Base-by-base conservation (phyloP, 306 rosid species). In the Ormosia emarginata region DNA sequence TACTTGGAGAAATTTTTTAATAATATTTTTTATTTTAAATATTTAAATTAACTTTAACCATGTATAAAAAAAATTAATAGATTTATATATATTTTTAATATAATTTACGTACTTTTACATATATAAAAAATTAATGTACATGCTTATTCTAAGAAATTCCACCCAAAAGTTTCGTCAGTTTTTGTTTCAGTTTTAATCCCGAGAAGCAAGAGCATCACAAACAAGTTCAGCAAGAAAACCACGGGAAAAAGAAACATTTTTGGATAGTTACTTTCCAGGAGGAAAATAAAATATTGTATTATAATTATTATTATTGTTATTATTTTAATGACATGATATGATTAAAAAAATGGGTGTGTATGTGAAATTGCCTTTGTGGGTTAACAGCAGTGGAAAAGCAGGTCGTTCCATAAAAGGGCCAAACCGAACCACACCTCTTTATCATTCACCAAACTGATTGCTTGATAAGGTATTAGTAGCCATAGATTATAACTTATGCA, bases 351-450 rank as follows among this genome's bases (percentile, higher is more conserved):
- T 15, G 4, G 6, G 4, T 56, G 67, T 59, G 37, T 59, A 56
- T 74, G 78, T 46, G 65, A 75, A 75, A 58, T 65, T 77, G 83
- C 29, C 8, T 52, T 37, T 41, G 67, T 57, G 79, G 82, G 63
- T 71, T 84, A 15, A 50, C 32, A 85, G 71, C 62, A 81, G 83
- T 69, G 62, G 73, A 69, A 81, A 81, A 55, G 66, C 63, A 62
- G 75, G 84, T 14, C 74, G 64, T 82, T 79, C 86, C 90, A 81
- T 74, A 87, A 87, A 63, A 87, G 83, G 79, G 74, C 41, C 59
- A 69, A 82, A 78, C 80, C 77, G 1, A 81, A 81, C 86, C 86
- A 56, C 41, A 71, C 41, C 47, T 5, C 58, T 80, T 74, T 70
- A 59, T 77, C 75, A 58, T 66, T 77, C 32, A 62, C 83, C 84